Evolutionary conservation across 2,329 filamentous ascomycete species (phyloP), one percentile per base, ranked within the genome.

Genomic region (Teratosphaeria zuluensis): DNA sequence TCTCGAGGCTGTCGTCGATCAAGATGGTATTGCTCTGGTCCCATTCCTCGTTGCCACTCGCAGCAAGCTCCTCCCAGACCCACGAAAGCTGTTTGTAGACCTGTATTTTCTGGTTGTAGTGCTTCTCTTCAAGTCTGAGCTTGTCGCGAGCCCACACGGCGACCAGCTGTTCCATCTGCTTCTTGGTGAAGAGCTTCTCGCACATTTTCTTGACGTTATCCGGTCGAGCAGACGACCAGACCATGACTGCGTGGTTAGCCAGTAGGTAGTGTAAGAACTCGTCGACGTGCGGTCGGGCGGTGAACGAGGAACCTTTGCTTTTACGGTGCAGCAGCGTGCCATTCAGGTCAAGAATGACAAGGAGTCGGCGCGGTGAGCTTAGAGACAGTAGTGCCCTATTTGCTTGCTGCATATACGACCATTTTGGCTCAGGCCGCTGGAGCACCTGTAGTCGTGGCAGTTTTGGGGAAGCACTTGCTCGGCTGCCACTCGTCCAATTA

Each of bases 331-430:
- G 81, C 1, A 99, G 80, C 0, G 92, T 96, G 62, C 94, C 94
- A 72, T 97, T 99, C 42, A 99, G 82, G 74, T 99, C 94, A 62
- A 97, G 83, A 53, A 97, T 83, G 55, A 99, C 79, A 24, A 99
- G 84, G 35, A 96, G 80, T 1, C 62, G 64, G 1, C 63, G 64
- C n/a, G 69, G 65, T 4, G 33, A 30, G 30, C 56, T 30, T 1
- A 63, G 56, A 14, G 32, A 30, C 11, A 55, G 58, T 4, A 65
- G 57, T 21, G 53, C 38, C 42, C 62, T 21, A 2, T 57, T 33
- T 6, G 64, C 63, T 52, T 59, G 46, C 12, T 61, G 42, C 6
- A 65, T 42, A 60, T 70, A 71, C 2, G 54, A 19, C 14, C 53
- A 7, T 2, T 63, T 63, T 14, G 67, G 68, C 31, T 52, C 38